Base-by-base conservation (phyloP, 2,329 filamentous ascomycete species). In the Penicillium brasilianum region DNA sequence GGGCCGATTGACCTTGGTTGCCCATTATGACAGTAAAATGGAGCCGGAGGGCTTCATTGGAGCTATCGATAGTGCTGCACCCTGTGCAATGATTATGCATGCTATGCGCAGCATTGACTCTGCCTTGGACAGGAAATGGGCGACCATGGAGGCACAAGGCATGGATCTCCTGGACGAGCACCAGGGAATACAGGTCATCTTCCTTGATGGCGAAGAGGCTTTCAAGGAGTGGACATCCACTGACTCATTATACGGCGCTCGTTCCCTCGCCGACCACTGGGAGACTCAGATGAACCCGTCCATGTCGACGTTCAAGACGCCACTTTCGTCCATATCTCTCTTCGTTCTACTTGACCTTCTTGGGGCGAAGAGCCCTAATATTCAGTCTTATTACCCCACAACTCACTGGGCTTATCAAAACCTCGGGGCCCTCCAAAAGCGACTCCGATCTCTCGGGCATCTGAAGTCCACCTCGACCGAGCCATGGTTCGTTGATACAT, bases 121-220 rank as follows among this genome's bases (percentile, higher is more conserved):
- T 1, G 92, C 91, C 2, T 79, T 98, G 74, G 91, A 89, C 32
- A 85, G 84, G 73, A 96, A 94, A 78, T 98, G 95, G 91, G 84
- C 86, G 32, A 84, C 83, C 34, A 91, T 93, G 86, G 76, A 87
- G 65, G 84, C 81, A 4, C 82, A 84, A 3, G 89, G 85, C 5
- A 70, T 75, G 2, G 77, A 80, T 48, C 74, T 76, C 4, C 77
- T 95, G 22, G 91, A 93, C 44, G 90, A 90, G 68, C 87, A 91
- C 65, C 88, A 87, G 72, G 94, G 94, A 0, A 84, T 99, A 36
- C 95, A 98, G 80, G 90, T 99, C 30, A 67, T 99, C 30, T 84
- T 99, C 58, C 79, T 99, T 8, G 95, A 99, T 72, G 95, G 95
- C 4, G 95, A 99, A 78, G 95, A 99, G 77, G 93, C 95, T 0